Conservation (phyloP, 306 rosid genomes). For the Luffa acutangula region DNA sequence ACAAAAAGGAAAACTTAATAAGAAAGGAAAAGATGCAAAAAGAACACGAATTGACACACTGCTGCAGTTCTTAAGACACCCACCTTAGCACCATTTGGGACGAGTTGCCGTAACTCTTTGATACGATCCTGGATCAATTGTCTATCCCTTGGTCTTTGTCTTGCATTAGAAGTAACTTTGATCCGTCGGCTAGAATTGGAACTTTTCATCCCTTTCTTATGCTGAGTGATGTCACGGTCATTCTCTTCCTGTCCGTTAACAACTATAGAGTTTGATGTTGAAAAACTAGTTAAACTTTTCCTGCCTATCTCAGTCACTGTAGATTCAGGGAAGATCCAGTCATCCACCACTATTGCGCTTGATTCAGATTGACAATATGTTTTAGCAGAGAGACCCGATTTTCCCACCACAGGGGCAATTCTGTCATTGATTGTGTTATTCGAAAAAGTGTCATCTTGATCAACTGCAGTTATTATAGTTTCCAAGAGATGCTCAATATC, state of each 20-base stretch:
- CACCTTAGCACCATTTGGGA: constrained; percentile 80
- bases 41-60: not conserved
- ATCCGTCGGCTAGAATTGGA: constrained; percentile 24
- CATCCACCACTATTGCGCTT: constrained; percentile 11
- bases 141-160: constrained; percentile 78
- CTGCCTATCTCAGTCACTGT: constrained; percentile 11
- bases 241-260: constrained; percentile 21
- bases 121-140: constrained; percentile 86
- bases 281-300: constrained; percentile 14
- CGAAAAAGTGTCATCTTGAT: constrained; percentile 29
- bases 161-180: constrained; percentile 27
- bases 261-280: constrained; percentile 28
- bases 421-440: constrained; percentile 23
- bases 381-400: constrained; percentile 19
- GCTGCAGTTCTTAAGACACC: not conserved
- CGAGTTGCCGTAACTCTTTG: constrained; percentile 81
- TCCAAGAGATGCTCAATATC: constrained; percentile 31
- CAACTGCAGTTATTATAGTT: constrained; percentile 23
- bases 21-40: not conserved
- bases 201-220: constrained; percentile 24
- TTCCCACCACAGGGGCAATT: constrained; percentile 19
- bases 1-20: not conserved
- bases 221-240: constrained; percentile 6
- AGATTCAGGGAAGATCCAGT: constrained; percentile 19
- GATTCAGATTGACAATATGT: constrained; percentile 31